A percentile compares a stretch with the other conserved stretches of the same genome.
phyloP scores from a whole-genome alignment of 371 early-diverging fungal species.

The Rhizopus delemar region DNA sequence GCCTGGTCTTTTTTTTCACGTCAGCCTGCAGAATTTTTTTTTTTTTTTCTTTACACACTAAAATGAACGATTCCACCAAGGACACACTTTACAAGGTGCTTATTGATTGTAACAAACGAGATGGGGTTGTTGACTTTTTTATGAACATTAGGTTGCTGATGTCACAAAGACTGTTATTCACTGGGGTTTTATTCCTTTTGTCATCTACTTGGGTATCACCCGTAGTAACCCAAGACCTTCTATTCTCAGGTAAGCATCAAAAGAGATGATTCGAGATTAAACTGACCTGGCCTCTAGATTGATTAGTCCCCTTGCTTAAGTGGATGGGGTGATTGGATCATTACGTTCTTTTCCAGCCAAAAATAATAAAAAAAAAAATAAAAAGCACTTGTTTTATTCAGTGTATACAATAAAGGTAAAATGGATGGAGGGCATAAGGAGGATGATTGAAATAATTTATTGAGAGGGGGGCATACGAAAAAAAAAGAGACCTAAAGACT shows the following conservation, averaged over 20 bases:
- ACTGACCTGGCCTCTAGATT: slow-evolving; percentile 27
- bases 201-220: slow-evolving; percentile 66
- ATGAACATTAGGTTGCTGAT: slow-evolving; percentile 47
- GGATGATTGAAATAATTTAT: too few species aligned
- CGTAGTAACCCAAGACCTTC: slow-evolving; percentile 66
- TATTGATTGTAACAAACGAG: not conserved
- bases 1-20: not conserved
- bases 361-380: not conserved
- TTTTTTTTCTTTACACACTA: slow-evolving; percentile 12
- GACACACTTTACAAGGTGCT: slow-evolving; percentile 52
- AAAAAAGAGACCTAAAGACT: not conserved
- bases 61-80: slow-evolving; percentile 58
- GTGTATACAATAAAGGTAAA: too few species aligned
- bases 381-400: not conserved
- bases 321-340: not conserved
- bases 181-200: slow-evolving; percentile 71
- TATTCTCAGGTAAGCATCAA: slow-evolving; percentile 44
- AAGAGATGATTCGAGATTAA: not conserved
- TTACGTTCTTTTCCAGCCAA: not conserved
- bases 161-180: slow-evolving; percentile 63
- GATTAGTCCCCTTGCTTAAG: slow-evolving; percentile 52
- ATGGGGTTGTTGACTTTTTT: too few species aligned
- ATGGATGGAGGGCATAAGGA: too few species aligned
- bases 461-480: not conserved
- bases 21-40: not conserved